Base-by-base conservation (phyloP, 805 yeast genomes). In the Starmerella davenportii region DNA sequence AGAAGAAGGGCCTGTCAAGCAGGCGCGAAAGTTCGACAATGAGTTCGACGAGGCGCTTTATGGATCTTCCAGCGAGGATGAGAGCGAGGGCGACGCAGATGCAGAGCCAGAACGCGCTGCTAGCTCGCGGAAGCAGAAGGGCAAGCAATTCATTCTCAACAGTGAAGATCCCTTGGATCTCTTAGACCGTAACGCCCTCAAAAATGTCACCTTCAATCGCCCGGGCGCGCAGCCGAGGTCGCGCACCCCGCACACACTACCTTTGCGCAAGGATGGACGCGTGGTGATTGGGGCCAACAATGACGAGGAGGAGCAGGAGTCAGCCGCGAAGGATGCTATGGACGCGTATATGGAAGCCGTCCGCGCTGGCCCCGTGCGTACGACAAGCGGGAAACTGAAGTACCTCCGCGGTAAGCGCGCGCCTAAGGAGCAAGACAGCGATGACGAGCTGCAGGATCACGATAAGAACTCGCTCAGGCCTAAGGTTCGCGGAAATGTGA, bases 271-370 rank as follows among this genome's bases (percentile, higher is more conserved):
- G 48, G 72, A 73, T 37, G 94, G 93, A 23, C 76, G 74, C 55
- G 56, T 79, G 40, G 70, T 80, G 39, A 69, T 82, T 51, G 48
- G 48, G 29, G 82, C 75, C 38, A 58, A 58, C 28, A 63, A 58
- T 14, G 60, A 55, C 8, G 53, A 51, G 11, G 52, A 41, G 5
- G 50, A 44, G 15, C 49, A 47, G 36, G 35, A 32, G 15, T 21
- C 24, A 4, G 43, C 43, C 21, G 38, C 43, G 2, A 47, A 60
- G 21, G 61, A 63, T 34, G 93, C 95, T 15, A 71, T 87, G 47
- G 79, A 79, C 54, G 96, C 95, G 0, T 90, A 90, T 56, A 70
- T 84, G 47, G 95, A 84, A 45, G 98, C 98, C 5, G 82, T 90
- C 19, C 77, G 72, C 57, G 79, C 78, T 50, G 95, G 90, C 19